phyloP scores from a whole-genome alignment of 2,329 filamentous ascomycete species.

The Neofusicoccum sp. region DNA sequence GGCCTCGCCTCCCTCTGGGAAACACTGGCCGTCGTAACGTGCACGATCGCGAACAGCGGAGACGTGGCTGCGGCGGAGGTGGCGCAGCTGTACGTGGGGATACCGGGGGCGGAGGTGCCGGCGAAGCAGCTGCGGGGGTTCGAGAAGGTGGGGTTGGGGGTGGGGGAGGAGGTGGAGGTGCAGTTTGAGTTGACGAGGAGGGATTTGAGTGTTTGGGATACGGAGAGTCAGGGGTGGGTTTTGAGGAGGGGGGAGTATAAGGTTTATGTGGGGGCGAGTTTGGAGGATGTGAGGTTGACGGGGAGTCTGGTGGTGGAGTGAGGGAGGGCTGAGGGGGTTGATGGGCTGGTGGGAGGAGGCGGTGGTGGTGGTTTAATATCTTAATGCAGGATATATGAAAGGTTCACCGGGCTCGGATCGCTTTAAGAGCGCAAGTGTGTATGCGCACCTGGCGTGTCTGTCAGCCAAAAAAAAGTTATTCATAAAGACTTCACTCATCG shows the following conservation, averaged over 20 bases:
- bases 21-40: constrained; percentile 34
- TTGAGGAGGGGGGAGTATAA: constrained; percentile 33
- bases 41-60: constrained; percentile 36
- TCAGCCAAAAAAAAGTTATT: no score
- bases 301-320: not conserved
- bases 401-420: no score
- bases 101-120: constrained; percentile 31
- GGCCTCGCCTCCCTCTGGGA: constrained; percentile 29
- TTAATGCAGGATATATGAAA: no score
- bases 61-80: constrained; percentile 36
- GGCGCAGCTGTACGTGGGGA: constrained; percentile 38
- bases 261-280: constrained; percentile 1
- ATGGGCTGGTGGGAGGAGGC: no score
- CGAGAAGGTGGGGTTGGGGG: constrained; percentile 32
- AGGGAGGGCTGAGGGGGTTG: not conserved
- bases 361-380: no score
- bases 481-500: no score
- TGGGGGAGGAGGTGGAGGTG: constrained; percentile 31
- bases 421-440: no score
- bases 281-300: constrained; percentile 4
- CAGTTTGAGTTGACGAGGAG: constrained; percentile 35
- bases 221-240: constrained; percentile 32
- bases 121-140: constrained; percentile 39
- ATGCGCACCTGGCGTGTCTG: no score
- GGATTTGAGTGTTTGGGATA: constrained; percentile 39